These are phyloP conservation scores for Mucor velutinosus DNA, from an alignment of 371 early-diverging fungal genomes.

Conservation along the genomic window DNA sequence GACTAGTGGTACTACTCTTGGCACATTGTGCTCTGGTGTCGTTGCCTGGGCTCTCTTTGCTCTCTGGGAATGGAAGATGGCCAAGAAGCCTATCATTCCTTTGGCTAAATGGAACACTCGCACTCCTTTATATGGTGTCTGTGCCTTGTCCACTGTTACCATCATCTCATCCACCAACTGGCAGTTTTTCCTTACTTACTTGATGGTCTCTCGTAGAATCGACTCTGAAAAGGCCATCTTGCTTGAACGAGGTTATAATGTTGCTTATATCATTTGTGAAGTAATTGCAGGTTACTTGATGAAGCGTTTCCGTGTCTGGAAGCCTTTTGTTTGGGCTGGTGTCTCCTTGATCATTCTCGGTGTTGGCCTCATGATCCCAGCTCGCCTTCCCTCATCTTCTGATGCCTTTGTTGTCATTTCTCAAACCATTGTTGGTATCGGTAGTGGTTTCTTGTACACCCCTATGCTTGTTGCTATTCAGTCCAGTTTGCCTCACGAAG, in stretches of 20 bases:
- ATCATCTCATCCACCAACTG: constrained; percentile 44
- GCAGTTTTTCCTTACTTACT: constrained; percentile 43
- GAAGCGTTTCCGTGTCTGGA: constrained; percentile 47
- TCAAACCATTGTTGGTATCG: constrained; percentile 44
- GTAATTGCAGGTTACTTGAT: constrained; percentile 39
- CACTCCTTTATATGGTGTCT: constrained; percentile 49
- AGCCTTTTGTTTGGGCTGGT: constrained; percentile 59
- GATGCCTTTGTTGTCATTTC: constrained; percentile 40
- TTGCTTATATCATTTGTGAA: constrained; percentile 36
- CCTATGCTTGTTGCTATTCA: constrained; percentile 41
- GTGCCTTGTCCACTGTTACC: constrained; percentile 44
- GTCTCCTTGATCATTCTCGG: constrained; percentile 58
- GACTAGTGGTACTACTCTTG: constrained; percentile 25
- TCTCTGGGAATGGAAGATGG: constrained; percentile 52
- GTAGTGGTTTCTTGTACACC: constrained; percentile 35
- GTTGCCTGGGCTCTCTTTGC: constrained; percentile 31
- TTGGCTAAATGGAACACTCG: constrained; percentile 43
- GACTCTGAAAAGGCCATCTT: constrained; percentile 27
- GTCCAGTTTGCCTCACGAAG: constrained; percentile 39
- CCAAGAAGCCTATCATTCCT: constrained; percentile 51
- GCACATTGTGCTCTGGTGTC: constrained; percentile 28
- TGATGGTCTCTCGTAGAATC: constrained; percentile 46
- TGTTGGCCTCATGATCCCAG: constrained; percentile 48
- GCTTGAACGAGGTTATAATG: constrained; percentile 43
- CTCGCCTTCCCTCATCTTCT: constrained; percentile 38